Percentiles rank a stretch among this genome's conserved stretches.
Evolutionary conservation across 208 protist genomes (phyloP).

Genomic region (Spongospora subterranea): DNA sequence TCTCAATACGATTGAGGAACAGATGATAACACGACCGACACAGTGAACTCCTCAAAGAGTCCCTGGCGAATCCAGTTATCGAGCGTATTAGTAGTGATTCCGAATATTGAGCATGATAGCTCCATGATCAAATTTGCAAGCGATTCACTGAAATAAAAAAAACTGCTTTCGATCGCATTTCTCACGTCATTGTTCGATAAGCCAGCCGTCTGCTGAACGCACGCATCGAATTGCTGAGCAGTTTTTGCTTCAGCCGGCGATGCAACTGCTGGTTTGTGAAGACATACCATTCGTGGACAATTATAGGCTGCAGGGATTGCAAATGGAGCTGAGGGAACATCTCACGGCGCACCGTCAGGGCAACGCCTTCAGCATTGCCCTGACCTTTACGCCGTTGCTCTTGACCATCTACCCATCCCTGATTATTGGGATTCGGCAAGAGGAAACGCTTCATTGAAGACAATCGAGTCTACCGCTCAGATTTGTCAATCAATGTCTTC

Average conservation of each 20-base stretch:
- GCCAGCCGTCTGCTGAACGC: neutral
- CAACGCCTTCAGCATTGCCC: neutral
- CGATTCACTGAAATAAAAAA: neutral
- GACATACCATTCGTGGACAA: too few species aligned
- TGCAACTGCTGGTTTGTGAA: neutral
- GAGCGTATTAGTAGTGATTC: neutral
- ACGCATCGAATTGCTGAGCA: neutral
- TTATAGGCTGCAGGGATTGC: neutral
- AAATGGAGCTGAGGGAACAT: neutral
- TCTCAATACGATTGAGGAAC: neutral
- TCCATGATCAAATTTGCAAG: neutral
- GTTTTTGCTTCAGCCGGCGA: neutral
- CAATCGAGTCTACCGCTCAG: too few species aligned
- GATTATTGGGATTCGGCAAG: neutral
- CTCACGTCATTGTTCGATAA: neutral
- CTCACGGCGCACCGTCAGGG: neutral
- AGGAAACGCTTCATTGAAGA: neutral
- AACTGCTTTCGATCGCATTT: neutral
- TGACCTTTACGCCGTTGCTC: neutral
- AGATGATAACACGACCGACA: neutral
- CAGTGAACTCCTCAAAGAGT: neutral
- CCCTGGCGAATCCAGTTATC: neutral
- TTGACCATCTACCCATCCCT: neutral
- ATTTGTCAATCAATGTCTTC: too few species aligned
- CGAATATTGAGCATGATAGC: neutral